Evolutionary conservation across 345 rosid species (phyloP).

Genomic region (Linum trigynum): DNA sequence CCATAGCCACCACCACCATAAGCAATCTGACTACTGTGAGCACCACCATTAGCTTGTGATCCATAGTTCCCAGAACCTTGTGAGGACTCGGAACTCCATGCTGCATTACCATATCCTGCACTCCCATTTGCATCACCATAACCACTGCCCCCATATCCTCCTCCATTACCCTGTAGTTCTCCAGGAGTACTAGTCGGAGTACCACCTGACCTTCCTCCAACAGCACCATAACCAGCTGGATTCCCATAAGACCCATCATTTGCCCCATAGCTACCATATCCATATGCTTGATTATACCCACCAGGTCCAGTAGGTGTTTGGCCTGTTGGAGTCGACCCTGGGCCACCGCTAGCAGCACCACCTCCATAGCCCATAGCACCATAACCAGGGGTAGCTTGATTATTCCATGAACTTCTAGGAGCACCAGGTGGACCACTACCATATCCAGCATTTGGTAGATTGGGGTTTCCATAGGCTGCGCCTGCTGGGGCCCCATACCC

Average conservation of each 20-base stretch:
- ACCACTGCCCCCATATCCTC: slow-evolving; percentile 52
- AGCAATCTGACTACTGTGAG: slow-evolving; percentile 61
- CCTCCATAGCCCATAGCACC: slow-evolving; percentile 78
- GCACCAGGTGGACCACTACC: slow-evolving; percentile 67
- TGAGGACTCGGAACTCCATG: slow-evolving; percentile 62
- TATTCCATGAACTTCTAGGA: slow-evolving; percentile 72
- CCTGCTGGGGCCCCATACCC: slow-evolving; percentile 73
- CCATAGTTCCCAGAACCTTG: slow-evolving; percentile 70
- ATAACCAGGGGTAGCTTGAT: slow-evolving; percentile 75
- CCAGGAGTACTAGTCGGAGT: slow-evolving; percentile 37
- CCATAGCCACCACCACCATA: slow-evolving; percentile 56
- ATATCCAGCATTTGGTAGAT: slow-evolving; percentile 60
- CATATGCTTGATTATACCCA: slow-evolving; percentile 77
- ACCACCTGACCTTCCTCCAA: slow-evolving; percentile 67
- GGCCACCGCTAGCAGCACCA: slow-evolving; percentile 34
- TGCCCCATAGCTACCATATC: slow-evolving; percentile 65
- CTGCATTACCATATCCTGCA: slow-evolving; percentile 54
- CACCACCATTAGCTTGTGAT: slow-evolving; percentile 36
- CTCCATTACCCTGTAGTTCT: slow-evolving; percentile 46
- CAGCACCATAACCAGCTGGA: slow-evolving; percentile 61
- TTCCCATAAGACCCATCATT: slow-evolving; percentile 70
- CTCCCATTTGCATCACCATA: slow-evolving; percentile 57
- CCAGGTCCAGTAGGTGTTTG: slow-evolving; percentile 69
- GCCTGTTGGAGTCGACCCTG: slow-evolving; percentile 41
- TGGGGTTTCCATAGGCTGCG: slow-evolving; percentile 65